These are phyloP conservation scores for Chaetomium olivaceum DNA, from an alignment of 2,329 filamentous ascomycete genomes.

Conservation along the genomic window DNA sequence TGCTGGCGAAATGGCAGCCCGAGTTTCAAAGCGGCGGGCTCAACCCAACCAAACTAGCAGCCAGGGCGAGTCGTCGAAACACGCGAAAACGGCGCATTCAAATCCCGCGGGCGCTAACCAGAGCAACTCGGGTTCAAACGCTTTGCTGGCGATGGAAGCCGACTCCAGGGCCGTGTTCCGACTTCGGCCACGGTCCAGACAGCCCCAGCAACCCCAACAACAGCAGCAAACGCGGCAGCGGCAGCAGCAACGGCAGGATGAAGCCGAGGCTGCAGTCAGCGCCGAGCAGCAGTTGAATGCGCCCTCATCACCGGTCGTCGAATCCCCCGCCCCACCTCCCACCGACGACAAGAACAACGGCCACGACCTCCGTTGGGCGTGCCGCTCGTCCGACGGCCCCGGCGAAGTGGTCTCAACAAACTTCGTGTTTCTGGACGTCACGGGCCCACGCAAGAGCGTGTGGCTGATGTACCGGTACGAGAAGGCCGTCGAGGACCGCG, in stretches of 20 bases:
- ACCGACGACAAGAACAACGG: neutral
- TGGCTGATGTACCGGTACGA: slow-evolving; percentile 20
- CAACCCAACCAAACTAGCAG: neutral
- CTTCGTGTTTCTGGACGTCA: slow-evolving; percentile 17
- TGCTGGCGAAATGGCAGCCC: no score
- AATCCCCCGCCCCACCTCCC: no score
- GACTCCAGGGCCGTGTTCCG: neutral
- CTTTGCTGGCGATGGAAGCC: neutral
- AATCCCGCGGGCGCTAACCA: neutral
- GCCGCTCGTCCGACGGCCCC: neutral
- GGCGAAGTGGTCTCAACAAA: slow-evolving; percentile 6
- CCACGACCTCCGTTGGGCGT: neutral
- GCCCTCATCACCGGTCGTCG: neutral
- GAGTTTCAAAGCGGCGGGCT: neutral
- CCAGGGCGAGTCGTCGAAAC: neutral
- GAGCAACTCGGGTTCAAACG: neutral
- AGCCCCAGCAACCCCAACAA: no score
- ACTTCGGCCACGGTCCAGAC: neutral
- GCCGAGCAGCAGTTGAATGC: neutral
- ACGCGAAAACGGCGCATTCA: neutral
- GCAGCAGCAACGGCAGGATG: neutral
- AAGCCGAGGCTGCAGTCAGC: no score
- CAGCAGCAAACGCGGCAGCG: no score
- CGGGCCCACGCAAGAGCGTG: slow-evolving; percentile 1
- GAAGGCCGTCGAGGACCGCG: neutral